These are phyloP conservation scores for Capronia coronata DNA, from an alignment of 2,329 filamentous ascomycete genomes.

Conservation along the genomic window DNA sequence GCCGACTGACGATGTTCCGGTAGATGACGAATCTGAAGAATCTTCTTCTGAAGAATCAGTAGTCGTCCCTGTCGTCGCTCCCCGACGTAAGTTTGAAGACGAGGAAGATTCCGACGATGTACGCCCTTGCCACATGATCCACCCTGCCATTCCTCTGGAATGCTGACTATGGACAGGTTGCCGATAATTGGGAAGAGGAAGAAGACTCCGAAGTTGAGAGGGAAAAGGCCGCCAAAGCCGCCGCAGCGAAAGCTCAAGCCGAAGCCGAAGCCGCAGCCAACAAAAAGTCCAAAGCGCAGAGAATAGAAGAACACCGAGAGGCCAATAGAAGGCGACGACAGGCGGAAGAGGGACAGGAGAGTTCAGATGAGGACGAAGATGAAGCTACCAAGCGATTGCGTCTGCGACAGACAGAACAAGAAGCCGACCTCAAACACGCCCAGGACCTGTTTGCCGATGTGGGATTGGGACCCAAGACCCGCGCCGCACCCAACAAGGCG, in stretches of 20 bases:
- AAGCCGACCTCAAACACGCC: slow-evolving; percentile 80
- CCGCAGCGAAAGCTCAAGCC: slow-evolving; percentile 79
- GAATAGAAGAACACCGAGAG: slow-evolving; percentile 72
- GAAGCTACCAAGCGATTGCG: slow-evolving; percentile 68
- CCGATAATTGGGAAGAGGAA: slow-evolving; percentile 94
- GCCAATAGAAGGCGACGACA: slow-evolving; percentile 53
- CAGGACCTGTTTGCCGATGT: slow-evolving; percentile 81
- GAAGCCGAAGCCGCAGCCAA: slow-evolving; percentile 80
- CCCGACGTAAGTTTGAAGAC: slow-evolving; percentile 75
- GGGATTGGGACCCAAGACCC: slow-evolving; percentile 63
- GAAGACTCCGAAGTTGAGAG: slow-evolving; percentile 96
- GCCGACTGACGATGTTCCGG: slow-evolving; percentile 2
- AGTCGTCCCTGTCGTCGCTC: slow-evolving; percentile 29
- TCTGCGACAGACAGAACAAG: slow-evolving; percentile 72
- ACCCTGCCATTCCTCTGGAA: not conserved
- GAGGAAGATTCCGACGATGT: slow-evolving; percentile 82
- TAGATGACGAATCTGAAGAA: slow-evolving; percentile 45
- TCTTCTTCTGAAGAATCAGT: slow-evolving; percentile 32
- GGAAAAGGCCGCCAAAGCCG: slow-evolving; percentile 85
- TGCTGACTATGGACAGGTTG: slow-evolving; percentile 52
- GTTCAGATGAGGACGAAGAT: slow-evolving; percentile 64
- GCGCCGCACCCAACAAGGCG: slow-evolving; percentile 57
- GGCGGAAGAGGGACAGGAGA: slow-evolving; percentile 52
- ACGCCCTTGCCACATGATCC: slow-evolving; percentile 31
- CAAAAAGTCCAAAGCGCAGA: slow-evolving; percentile 83